These are phyloP conservation scores for Lipomyces orientalis DNA, from an alignment of 805 yeast genomes.

Conservation along the genomic window DNA sequence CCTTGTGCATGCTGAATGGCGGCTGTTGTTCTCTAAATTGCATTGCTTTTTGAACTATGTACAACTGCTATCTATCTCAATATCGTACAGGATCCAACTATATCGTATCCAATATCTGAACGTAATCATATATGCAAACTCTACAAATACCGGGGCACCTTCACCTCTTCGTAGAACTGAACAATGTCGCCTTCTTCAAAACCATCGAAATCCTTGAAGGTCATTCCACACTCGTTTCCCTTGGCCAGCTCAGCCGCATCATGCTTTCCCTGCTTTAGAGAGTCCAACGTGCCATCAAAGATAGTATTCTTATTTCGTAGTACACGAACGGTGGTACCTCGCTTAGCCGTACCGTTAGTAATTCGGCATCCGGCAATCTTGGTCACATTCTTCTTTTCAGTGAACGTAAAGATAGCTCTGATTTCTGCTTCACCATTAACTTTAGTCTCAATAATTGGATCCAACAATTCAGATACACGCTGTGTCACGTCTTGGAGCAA, in stretches of 20 bases:
- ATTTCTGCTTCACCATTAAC: constrained; percentile 70
- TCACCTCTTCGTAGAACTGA: constrained; percentile 71
- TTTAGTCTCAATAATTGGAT: constrained; percentile 70
- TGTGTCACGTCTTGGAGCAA: constrained; percentile 82
- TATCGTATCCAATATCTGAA: constrained; percentile 25
- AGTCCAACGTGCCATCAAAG: constrained; percentile 65
- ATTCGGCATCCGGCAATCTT: constrained; percentile 90
- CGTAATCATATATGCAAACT: constrained; percentile 38
- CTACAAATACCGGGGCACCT: constrained; percentile 59
- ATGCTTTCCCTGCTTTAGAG: constrained; percentile 81
- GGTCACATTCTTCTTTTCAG: constrained; percentile 56
- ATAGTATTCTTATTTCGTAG: constrained; percentile 55
- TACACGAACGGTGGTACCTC: constrained; percentile 64
- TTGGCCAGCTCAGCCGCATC: constrained; percentile 77
- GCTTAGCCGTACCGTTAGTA: constrained; percentile 65
- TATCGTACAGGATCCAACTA: not conserved
- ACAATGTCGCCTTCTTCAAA: constrained; percentile 78
- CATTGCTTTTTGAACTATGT: constrained; percentile 3
- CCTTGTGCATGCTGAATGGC: not conserved
- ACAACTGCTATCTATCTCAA: constrained; percentile 9
- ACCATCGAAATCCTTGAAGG: constrained; percentile 67
- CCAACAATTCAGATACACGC: constrained; percentile 62
- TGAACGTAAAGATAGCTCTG: constrained; percentile 72
- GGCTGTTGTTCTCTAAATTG: not conserved
- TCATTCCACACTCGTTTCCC: constrained; percentile 89